Evolutionary conservation across 179 eudicot genomes (phyloP), one percentile per base, ranked within the genome.

Genomic region (Beta macrorhiza): DNA sequence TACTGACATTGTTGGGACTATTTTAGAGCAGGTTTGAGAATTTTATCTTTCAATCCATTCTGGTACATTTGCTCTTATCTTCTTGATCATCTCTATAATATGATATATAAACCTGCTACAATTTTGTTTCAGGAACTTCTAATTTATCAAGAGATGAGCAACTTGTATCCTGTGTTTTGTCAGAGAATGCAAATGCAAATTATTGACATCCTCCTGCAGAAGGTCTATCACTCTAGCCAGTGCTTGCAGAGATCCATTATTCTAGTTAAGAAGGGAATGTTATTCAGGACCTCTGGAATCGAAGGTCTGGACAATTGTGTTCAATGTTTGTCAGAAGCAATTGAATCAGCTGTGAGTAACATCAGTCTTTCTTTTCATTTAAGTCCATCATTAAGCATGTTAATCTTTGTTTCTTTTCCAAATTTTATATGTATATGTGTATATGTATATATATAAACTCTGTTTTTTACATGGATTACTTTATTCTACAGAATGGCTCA

Each of bases 1-100:
- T 71, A 83, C 63, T 80, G 86, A 85, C 78, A 75, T 87, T 13
- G 81, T 90, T 78, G 90, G 90, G 29, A 81, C 80, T 61, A 76
- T 96, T 47, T 80, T 92, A 79, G 98, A 94, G 82, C 95, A 94
- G 99, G 99, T 96, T 85, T 76, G 82, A 49, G 53, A 25, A 62
- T 65, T 58, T 58, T 44, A n/a, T 73, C 45, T 53, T 61, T 72
- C 49, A 44, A 14, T 59, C 6, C 49, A 13, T 80, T 77, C 62
- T 80, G 22, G 51, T 22, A 63, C 37, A 58, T 64, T 45, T 12
- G 67, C 25, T 51, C 1, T 69, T 8, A 74, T 19, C 72, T 25
- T 20, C 69, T 67, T 71, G 67, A 12, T 15, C 14, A 61, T 59
- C 62, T 42, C 53, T 79, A n/a, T 49, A 59, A 22, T 55, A 4